Conservation (phyloP, 2,329 filamentous ascomycete genomes). For the Coniosporium tulheliwenetii region DNA sequence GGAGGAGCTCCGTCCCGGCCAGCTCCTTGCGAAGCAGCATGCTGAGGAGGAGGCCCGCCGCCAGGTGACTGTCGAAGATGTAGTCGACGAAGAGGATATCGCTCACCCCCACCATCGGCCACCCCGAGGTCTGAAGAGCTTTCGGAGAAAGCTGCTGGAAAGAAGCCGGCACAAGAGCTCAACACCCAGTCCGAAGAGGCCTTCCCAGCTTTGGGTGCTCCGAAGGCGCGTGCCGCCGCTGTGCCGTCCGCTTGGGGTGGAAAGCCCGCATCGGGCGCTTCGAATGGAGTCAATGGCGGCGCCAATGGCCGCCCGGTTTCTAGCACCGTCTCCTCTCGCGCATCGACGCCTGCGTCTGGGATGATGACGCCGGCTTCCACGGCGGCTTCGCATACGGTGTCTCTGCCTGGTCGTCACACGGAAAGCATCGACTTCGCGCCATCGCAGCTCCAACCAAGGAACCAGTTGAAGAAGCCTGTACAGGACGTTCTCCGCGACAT, state of each 20-base stretch:
- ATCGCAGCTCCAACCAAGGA: conserved; percentile 59
- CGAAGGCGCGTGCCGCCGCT: conserved; percentile 48
- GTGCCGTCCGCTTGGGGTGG: conserved; percentile 62
- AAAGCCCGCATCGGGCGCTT: conserved; percentile 35
- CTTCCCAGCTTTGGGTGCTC: conserved; percentile 78
- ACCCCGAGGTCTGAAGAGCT: conserved; percentile 31
- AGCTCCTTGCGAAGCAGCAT: conserved; percentile 35
- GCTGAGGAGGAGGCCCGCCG: conserved; percentile 37
- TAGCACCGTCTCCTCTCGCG: conserved; percentile 35
- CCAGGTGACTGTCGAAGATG: conserved; percentile 60
- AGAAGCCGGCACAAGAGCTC: conserved; percentile 50
- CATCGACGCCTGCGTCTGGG: conserved; percentile 49
- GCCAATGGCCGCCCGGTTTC: conserved; percentile 37
- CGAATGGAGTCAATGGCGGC: conserved; percentile 28
- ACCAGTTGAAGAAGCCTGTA: conserved; percentile 70
- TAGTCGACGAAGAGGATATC: conserved; percentile 61
- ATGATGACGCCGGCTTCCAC: conserved; percentile 31
- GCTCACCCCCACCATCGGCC: conserved; percentile 36
- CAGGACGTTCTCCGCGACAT: conserved; percentile 79
- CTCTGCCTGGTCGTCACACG: conserved; percentile 67
- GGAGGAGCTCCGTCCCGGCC: conserved; percentile 2
- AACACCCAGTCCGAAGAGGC: conserved; percentile 81
- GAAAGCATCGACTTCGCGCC: conserved; percentile 62
- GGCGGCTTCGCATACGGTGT: conserved; percentile 37
- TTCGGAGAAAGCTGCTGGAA: conserved; percentile 50